phyloP scores from a whole-genome alignment of 352 stramenopile genomes.

The Phytophthora quininea region DNA sequence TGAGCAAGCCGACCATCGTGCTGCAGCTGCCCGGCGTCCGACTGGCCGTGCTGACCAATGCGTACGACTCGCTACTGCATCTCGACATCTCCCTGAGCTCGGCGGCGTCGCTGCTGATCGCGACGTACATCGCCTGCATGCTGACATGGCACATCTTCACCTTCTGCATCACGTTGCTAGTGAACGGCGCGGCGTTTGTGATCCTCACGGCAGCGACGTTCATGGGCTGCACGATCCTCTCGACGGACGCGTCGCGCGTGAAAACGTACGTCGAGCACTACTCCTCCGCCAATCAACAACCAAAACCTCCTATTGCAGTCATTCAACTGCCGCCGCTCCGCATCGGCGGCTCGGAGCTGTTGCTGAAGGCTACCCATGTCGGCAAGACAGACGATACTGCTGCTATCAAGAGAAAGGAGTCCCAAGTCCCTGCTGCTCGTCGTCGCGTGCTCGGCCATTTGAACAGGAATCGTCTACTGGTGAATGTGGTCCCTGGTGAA shows the following conservation, averaged over 20 bases:
- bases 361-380: conserved; percentile 22
- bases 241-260: conserved; percentile 22
- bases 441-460: conserved; percentile 53
- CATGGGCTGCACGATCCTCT: conserved; percentile 46
- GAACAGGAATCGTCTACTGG: conserved; percentile 40
- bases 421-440: conserved; percentile 45
- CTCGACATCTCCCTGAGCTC: conserved; percentile 34
- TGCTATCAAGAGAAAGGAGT: conserved; percentile 34
- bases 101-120: conserved; percentile 33
- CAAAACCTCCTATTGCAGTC: neutral
- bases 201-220: conserved; percentile 66
- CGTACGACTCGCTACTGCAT: conserved; percentile 37
- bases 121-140: conserved; percentile 33
- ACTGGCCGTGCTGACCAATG: conserved; percentile 40
- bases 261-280: conserved; percentile 12
- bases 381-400: conserved; percentile 32
- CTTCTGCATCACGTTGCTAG: conserved; percentile 28
- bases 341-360: conserved; percentile 19
- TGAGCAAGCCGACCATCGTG: conserved; percentile 51
- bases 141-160: conserved; percentile 36
- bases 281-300: conserved; percentile 2
- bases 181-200: conserved; percentile 38
- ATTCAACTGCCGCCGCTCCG: conserved; percentile 40
- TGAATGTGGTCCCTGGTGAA: conserved; percentile 66
- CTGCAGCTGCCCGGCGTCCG: conserved; percentile 70